Percentiles rank a stretch among this genome's conserved stretches.
phyloP scores from a whole-genome alignment of 2,329 filamentous ascomycete species.

The Neurospora sp. region DNA sequence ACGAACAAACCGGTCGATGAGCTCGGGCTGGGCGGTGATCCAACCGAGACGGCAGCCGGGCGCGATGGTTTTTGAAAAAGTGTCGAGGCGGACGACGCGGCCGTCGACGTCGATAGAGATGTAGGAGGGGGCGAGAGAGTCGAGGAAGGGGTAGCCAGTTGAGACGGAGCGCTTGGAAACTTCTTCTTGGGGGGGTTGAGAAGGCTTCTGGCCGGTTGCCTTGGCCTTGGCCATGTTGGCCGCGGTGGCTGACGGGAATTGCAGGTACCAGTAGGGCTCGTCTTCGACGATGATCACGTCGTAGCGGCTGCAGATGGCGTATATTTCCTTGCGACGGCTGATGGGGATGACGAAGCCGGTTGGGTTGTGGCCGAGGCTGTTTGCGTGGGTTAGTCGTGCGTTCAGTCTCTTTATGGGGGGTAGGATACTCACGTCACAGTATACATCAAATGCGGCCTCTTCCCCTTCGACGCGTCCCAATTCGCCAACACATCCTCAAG shows the following conservation, averaged over 20 bases:
- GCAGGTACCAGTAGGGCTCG: conserved; percentile 92
- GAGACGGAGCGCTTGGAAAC: conserved; percentile 19
- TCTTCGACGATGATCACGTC: conserved; percentile 90
- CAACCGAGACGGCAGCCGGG: conserved; percentile 85
- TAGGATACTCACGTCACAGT: conserved; percentile 62
- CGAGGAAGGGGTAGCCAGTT: conserved; percentile 67
- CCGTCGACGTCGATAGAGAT: conserved; percentile 75
- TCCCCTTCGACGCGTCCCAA: conserved; percentile 69
- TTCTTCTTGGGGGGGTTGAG: conserved; percentile 21
- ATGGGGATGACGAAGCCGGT: conserved; percentile 43
- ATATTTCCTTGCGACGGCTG: conserved; percentile 66
- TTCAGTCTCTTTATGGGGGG: neutral
- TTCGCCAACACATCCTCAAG: conserved; percentile 69
- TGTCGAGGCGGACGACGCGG: conserved; percentile 81
- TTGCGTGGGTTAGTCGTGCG: neutral
- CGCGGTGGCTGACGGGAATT: conserved; percentile 64
- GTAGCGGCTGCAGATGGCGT: conserved; percentile 70
- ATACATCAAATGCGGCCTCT: conserved; percentile 76
- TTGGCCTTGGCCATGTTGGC: conserved; percentile 21
- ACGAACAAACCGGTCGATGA: conserved; percentile 60
- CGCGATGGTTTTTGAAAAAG: conserved; percentile 87
- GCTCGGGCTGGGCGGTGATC: conserved; percentile 73
- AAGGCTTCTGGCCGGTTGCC: conserved; percentile 5
- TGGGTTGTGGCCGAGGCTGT: conserved; percentile 19
- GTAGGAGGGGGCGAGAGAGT: conserved; percentile 76